Conservation (phyloP, 441 rosid species). For the Macaranga tanarius region DNA sequence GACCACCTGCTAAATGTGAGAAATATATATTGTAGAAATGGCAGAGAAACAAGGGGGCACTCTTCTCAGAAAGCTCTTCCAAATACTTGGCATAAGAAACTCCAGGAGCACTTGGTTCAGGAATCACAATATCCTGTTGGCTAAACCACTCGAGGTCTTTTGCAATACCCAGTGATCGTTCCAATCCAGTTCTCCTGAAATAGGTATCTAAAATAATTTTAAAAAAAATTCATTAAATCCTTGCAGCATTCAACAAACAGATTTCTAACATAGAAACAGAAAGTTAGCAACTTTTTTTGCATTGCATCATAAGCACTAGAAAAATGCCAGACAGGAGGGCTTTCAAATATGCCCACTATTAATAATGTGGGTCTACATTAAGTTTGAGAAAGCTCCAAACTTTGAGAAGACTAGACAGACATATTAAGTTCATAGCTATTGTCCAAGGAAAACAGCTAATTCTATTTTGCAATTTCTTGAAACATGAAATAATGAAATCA, state of each 20-base stretch:
- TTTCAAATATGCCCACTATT: neutral
- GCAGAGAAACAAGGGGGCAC: constrained; percentile 72
- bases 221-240: constrained; percentile 5
- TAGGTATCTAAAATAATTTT: constrained; percentile 59
- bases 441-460: too few relatives aligned
- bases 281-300: neutral
- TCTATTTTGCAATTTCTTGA: too few relatives aligned
- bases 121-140: constrained; percentile 45
- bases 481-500: neutral
- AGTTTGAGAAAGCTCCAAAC: neutral
- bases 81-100: constrained; percentile 61
- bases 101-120: constrained; percentile 67
- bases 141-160: constrained; percentile 71
- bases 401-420: too few relatives aligned
- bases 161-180: constrained; percentile 56
- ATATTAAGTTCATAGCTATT: too few relatives aligned
- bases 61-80: constrained; percentile 67
- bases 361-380: neutral
- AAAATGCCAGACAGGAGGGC: neutral
- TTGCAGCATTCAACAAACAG: neutral
- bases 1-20: constrained; percentile 87
- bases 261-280: constrained; percentile 2
- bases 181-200: constrained; percentile 88
- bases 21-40: constrained; percentile 90
- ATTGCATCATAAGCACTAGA: neutral